These are phyloP conservation scores for Larix kaempferi DNA, from an alignment of 75 land plant species.

Conservation along the genomic window DNA sequence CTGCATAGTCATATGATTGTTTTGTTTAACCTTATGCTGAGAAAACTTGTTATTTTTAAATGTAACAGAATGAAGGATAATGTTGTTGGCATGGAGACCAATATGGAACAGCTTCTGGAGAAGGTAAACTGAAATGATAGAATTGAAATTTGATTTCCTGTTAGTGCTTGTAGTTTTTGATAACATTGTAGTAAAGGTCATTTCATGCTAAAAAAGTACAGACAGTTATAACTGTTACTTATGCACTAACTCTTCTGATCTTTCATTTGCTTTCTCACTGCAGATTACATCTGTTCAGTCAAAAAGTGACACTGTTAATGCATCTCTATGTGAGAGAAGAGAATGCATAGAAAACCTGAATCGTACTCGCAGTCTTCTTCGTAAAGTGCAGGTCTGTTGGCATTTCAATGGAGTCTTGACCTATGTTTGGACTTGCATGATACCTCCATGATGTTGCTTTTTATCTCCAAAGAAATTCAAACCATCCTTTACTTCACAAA, in stretches of 20 bases:
- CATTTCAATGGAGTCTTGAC: background rate
- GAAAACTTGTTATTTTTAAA: background rate
- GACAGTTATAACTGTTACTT: no score
- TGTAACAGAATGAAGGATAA: constrained; percentile 86
- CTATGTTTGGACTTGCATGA: no score
- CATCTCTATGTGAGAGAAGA: constrained; percentile 92
- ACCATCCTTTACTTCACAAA: background rate
- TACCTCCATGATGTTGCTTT: no score
- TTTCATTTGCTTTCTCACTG: no score
- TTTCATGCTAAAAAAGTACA: no score
- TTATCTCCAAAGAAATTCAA: background rate
- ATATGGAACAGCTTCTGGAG: constrained; percentile 93
- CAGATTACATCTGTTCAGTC: constrained; percentile 25
- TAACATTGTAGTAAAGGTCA: no score
- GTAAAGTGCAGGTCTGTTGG: constrained; percentile 87
- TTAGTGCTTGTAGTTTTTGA: background rate
- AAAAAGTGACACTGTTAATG: constrained; percentile 90
- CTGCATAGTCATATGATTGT: no score
- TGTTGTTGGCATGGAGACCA: constrained; percentile 92
- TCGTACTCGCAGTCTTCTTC: constrained; percentile 88
- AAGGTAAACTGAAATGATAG: constrained; percentile 47
- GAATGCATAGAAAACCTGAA: constrained; percentile 94
- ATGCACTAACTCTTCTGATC: no score
- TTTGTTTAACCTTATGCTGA: no score
- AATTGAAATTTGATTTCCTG: background rate